Evolutionary conservation across 1,139 yeast species (phyloP), one percentile per base, ranked within the genome.

Genomic region (Debaryomyces singareniensis): DNA sequence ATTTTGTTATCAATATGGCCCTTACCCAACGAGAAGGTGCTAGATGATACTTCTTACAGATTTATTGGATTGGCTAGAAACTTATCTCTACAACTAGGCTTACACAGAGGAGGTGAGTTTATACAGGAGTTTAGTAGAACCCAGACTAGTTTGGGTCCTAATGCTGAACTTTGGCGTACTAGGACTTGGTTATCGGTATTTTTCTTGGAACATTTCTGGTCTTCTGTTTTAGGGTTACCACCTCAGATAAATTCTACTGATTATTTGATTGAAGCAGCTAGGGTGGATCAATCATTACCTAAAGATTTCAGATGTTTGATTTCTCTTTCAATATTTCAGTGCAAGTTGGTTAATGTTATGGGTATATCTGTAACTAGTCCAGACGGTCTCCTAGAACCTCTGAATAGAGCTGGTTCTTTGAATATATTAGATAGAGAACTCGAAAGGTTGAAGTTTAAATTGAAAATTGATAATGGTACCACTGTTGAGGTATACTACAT

Each of bases 121-220:
- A 85, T 87, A 42, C 79, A 82, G 41, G 97, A 89, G 48, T 89
- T 89, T 44, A 80, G 93, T 7, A 69, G 97, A 44, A 84, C 91
- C 16, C 97, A 89, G 51, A 93, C 84, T 3, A 74, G 85, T 25
- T 65, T 87, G 49, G 73, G 72, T 4, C 93, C 94, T 0, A 87
- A 87, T 54, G 91, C 96, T 3, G 96, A 86, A 43, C 79, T 79
- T 50, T 89, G 96, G 96, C 70, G 97, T 52, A 86, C 96, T 1
- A 67, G 96, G 41, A 77, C 95, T 1, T 89, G 96, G 96, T 61
- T 86, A 21, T 87, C 93, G 0, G 80, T 85, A 3, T 89, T 84
- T 52, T 82, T 87, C 48, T 71, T 85, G 34, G 96, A 87, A 49
- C 94, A 86, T 43, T 83, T 87, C 47, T 85, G 95, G 94, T 81